Evolutionary conservation across 768 basidiomycete genomes (phyloP).

Genomic region (Hygrophoropsis aurantiaca): DNA sequence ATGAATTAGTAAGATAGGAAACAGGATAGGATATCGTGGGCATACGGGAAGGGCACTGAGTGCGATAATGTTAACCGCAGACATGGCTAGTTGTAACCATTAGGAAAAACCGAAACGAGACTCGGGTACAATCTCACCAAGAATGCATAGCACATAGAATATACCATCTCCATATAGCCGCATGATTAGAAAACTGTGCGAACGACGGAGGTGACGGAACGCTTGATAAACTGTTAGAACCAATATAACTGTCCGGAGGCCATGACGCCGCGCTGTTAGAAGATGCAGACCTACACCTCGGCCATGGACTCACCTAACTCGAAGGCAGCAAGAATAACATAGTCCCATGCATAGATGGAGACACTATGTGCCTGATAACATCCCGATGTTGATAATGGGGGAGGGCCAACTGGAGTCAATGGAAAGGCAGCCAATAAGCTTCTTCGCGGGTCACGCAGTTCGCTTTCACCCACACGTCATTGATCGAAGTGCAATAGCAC

Average conservation of each 20-base stretch:
- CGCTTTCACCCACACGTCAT: not conserved
- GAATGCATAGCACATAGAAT: not conserved
- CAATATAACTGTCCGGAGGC: not conserved
- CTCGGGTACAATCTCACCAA: not conserved
- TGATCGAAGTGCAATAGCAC: not conserved
- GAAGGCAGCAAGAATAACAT: constrained; percentile 18
- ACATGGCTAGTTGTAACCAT: not conserved
- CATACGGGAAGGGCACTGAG: not conserved
- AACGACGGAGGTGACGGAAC: not conserved
- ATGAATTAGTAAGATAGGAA: constrained; percentile 1
- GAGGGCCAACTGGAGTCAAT: not conserved
- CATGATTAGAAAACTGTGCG: not conserved
- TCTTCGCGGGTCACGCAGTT: too few relatives aligned
- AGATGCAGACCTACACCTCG: not conserved
- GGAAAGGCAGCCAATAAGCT: not conserved
- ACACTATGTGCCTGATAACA: not conserved
- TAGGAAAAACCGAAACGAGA: not conserved
- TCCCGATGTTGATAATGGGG: not conserved
- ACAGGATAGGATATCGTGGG: not conserved
- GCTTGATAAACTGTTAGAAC: not conserved
- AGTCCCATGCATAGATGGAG: constrained; percentile 30
- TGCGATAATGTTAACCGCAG: not conserved
- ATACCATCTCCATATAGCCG: not conserved
- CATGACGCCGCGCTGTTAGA: too few relatives aligned
- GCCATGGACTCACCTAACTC: not conserved